phyloP scores from a whole-genome alignment of 768 basidiomycete species.

The Sarcodon aspratus region DNA sequence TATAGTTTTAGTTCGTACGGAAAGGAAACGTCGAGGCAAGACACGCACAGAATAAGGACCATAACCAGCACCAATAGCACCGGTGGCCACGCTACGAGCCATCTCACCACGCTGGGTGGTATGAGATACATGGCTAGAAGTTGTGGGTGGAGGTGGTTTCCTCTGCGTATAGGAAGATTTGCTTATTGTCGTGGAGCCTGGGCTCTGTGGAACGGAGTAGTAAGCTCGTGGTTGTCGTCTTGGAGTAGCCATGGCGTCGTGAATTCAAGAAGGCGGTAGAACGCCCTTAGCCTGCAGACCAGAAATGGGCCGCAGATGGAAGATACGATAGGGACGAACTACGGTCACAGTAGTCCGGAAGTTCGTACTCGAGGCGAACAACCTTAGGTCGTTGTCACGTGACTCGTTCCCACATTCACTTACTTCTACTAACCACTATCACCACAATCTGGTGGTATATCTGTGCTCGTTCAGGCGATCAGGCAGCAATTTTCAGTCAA shows the following conservation, averaged over 20 bases:
- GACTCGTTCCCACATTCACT: too few relatives aligned
- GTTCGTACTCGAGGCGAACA: too few relatives aligned
- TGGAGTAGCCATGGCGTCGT: background rate
- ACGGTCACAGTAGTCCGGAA: too few relatives aligned
- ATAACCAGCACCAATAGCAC: slow-evolving; percentile 68
- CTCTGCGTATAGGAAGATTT: slow-evolving; percentile 7
- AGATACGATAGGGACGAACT: too few relatives aligned
- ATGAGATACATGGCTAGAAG: slow-evolving; percentile 3
- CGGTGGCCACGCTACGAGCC: slow-evolving; percentile 70
- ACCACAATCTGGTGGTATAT: too few relatives aligned
- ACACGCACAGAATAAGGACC: slow-evolving; percentile 72
- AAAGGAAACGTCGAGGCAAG: background rate
- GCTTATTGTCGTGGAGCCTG: slow-evolving; percentile 22
- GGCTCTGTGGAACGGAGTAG: slow-evolving; percentile 57
- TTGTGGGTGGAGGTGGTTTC: slow-evolving; percentile 8
- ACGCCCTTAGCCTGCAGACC: too few relatives aligned
- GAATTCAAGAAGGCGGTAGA: too few relatives aligned
- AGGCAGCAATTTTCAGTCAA: too few relatives aligned
- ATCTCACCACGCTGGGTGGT: slow-evolving; percentile 33
- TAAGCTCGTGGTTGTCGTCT: slow-evolving; percentile 33
- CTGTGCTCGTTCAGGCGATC: too few relatives aligned
- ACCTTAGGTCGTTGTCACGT: too few relatives aligned
- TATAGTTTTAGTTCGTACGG: background rate
- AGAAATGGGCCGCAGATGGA: too few relatives aligned
- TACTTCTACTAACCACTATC: too few relatives aligned